These are phyloP conservation scores for Cinnamomum chago DNA, from an alignment of 164 flowering plant species.

Conservation along the genomic window DNA sequence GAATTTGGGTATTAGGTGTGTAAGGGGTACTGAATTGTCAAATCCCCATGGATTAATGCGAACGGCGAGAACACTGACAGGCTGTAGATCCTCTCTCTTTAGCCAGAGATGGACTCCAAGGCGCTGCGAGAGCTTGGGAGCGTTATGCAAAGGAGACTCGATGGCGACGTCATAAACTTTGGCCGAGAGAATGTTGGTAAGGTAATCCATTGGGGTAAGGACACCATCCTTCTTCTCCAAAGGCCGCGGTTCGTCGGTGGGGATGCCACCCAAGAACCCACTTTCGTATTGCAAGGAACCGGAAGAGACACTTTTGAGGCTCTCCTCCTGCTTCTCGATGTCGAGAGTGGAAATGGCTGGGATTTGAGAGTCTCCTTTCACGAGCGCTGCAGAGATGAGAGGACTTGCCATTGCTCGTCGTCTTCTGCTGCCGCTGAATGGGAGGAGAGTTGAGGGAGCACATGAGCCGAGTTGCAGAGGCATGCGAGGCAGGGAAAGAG, in stretches of 20 bases:
- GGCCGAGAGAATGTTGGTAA: slow-evolving; percentile 68
- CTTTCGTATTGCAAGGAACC: slow-evolving; percentile 69
- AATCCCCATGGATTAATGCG: too few species aligned
- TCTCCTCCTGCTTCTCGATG: background rate
- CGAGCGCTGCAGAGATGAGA: slow-evolving; percentile 19
- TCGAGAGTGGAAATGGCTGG: slow-evolving; percentile 7
- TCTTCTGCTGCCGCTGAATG: background rate
- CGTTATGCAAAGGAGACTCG: slow-evolving; percentile 74
- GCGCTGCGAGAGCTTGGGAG: slow-evolving; percentile 71
- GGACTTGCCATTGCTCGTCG: background rate
- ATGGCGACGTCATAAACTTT: slow-evolving; percentile 87
- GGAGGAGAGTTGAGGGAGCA: background rate
- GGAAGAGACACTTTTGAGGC: slow-evolving; percentile 36
- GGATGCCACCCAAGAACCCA: slow-evolving; percentile 63
- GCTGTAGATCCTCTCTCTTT: slow-evolving; percentile 92
- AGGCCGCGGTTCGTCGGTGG: background rate
- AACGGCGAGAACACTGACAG: slow-evolving; percentile 39
- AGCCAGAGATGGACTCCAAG: slow-evolving; percentile 62
- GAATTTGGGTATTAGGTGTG: too few species aligned
- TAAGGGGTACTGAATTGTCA: too few species aligned
- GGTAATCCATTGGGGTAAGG: slow-evolving; percentile 45
- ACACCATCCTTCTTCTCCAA: slow-evolving; percentile 12
- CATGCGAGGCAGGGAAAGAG: slow-evolving; percentile 11
- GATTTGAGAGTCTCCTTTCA: slow-evolving; percentile 24
- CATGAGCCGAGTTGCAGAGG: slow-evolving; percentile 16